phyloP scores from a whole-genome alignment of 106 monocot genomes.

The Dendrobium catenatum region DNA sequence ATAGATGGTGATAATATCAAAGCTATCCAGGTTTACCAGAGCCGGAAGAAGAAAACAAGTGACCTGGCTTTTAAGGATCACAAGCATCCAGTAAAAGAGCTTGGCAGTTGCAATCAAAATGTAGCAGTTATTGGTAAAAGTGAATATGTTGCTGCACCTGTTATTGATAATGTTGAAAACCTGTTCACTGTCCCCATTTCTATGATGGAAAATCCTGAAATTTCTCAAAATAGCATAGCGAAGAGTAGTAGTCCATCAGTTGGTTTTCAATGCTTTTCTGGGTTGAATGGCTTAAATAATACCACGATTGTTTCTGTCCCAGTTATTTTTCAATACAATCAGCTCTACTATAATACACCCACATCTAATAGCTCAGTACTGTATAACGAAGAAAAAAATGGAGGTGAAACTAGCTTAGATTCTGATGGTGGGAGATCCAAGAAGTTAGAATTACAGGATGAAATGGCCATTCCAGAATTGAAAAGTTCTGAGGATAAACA shows the following conservation, averaged over 20 bases:
- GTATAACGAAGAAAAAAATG: neutral
- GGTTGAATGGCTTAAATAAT: neutral
- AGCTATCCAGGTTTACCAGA: constrained; percentile 14
- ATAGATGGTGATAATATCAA: neutral
- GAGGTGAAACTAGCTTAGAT: neutral
- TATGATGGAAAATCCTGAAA: constrained; percentile 27
- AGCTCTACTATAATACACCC: neutral
- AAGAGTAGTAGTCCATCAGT: too few relatives aligned
- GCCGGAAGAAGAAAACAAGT: constrained; percentile 3
- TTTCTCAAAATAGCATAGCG: constrained; percentile 18
- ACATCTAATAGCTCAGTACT: neutral
- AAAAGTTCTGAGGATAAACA: too few relatives aligned
- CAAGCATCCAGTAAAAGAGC: neutral
- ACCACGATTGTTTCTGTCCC: neutral
- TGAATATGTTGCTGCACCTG: too few relatives aligned
- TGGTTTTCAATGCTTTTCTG: neutral
- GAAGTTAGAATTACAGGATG: too few relatives aligned
- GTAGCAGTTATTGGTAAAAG: neutral
- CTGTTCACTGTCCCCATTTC: constrained; percentile 29
- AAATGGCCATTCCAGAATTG: too few relatives aligned
- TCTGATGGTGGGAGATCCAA: neutral
- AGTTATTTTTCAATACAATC: neutral
- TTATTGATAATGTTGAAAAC: neutral
- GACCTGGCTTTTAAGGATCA: neutral
- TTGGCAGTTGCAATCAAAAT: neutral